Conservation (phyloP, 495 filamentous ascomycete genomes). For the Extremus antarcticus region DNA sequence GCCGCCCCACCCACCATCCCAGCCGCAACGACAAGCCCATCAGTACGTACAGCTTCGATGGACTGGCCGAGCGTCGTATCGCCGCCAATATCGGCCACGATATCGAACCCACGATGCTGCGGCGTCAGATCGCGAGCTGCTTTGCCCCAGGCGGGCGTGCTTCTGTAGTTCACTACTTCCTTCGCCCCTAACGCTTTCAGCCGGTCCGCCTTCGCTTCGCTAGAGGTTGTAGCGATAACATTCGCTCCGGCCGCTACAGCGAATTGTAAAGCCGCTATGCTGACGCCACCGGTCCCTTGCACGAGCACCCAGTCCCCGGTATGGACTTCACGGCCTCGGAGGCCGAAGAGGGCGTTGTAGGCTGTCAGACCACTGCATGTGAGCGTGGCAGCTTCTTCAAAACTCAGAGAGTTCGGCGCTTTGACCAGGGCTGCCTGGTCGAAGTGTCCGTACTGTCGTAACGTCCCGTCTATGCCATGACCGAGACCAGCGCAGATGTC, state of each 20-base stretch:
- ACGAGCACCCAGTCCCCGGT: slow-evolving; percentile 22
- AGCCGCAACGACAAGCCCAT: not conserved
- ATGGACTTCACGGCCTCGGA: slow-evolving; percentile 12
- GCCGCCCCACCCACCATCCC: not conserved
- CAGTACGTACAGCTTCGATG: slow-evolving; percentile 1
- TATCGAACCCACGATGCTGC: not conserved
- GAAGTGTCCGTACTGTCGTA: slow-evolving; percentile 16
- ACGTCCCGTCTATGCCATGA: slow-evolving; percentile 5
- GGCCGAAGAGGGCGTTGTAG: slow-evolving; percentile 31
- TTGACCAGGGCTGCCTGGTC: slow-evolving; percentile 16
- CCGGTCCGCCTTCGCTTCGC: slow-evolving; percentile 26
- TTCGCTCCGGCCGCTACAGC: slow-evolving; percentile 16
- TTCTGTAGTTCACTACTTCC: slow-evolving; percentile 35
- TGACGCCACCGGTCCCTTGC: slow-evolving; percentile 24
- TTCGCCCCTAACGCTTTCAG: slow-evolving; percentile 33
- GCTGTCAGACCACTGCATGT: slow-evolving; percentile 31
- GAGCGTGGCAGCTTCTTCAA: slow-evolving; percentile 25
- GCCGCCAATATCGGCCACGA: slow-evolving; percentile 2
- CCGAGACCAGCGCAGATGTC: slow-evolving; percentile 8
- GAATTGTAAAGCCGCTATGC: slow-evolving; percentile 15
- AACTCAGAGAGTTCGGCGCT: slow-evolving; percentile 22
- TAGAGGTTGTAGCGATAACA: slow-evolving; percentile 39
- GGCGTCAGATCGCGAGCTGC: slow-evolving; percentile 2
- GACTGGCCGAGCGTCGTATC: not conserved
- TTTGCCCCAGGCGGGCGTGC: slow-evolving; percentile 30